Evolutionary conservation across 768 basidiomycete genomes (phyloP).

Genomic region (Russula brevipes): DNA sequence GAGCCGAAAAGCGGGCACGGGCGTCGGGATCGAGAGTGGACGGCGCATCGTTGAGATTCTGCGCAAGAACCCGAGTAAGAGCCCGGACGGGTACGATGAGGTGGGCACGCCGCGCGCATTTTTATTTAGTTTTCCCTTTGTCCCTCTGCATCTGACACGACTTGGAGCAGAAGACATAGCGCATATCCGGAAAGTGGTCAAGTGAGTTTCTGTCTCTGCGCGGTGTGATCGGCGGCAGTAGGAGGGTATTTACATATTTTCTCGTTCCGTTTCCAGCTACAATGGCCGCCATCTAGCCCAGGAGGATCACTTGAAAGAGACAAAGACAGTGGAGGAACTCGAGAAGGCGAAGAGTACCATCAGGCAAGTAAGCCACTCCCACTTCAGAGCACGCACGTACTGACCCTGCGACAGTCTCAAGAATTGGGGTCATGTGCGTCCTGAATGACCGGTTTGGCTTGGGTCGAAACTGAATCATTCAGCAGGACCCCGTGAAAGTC

Average conservation of each 20-base stretch:
- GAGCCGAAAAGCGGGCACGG: conserved; percentile 32
- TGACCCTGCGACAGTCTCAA: conserved; percentile 32
- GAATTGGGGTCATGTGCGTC: conserved; percentile 35
- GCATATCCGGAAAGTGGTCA: conserved; percentile 34
- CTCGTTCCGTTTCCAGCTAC: conserved; percentile 25
- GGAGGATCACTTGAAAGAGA: conserved; percentile 33
- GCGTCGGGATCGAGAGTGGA: conserved; percentile 34
- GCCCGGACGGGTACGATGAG: conserved; percentile 31
- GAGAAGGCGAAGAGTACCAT: conserved; percentile 34
- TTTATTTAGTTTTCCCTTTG: too few relatives aligned
- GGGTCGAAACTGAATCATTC: neutral
- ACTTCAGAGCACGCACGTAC: too few relatives aligned
- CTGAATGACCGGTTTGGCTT: too few relatives aligned
- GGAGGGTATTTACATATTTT: neutral
- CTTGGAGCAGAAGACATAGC: conserved; percentile 31
- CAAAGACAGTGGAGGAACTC: conserved; percentile 31
- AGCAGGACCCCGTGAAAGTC: conserved; percentile 31
- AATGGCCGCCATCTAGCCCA: conserved; percentile 33
- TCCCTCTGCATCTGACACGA: too few relatives aligned
- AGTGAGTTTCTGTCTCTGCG: conserved; percentile 26
- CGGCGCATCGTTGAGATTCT: conserved; percentile 33
- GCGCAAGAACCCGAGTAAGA: conserved; percentile 33
- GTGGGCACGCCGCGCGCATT: too few relatives aligned
- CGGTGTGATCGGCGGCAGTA: neutral
- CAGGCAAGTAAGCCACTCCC: conserved; percentile 27